A percentile compares a stretch with the other conserved stretches of the same genome.
Conservation (phyloP, 2,329 filamentous ascomycete genomes). For the Fusarium dimerum region DNA sequence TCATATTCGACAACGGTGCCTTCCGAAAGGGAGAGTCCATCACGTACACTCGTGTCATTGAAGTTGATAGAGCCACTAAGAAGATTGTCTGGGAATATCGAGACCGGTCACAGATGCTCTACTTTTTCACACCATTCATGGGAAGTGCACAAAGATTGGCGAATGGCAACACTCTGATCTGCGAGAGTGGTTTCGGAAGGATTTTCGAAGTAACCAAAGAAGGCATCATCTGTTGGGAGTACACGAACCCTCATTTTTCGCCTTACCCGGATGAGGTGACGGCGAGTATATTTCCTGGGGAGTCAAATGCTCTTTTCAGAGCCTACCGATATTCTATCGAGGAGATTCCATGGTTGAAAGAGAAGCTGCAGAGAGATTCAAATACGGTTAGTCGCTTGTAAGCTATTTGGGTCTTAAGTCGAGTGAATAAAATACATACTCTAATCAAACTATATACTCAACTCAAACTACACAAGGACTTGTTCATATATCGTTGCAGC, state of each 20-base stretch:
- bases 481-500: too few species aligned
- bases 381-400: too few species aligned
- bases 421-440: too few species aligned
- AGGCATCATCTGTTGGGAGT: slow-evolving; percentile 33
- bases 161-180: slow-evolving; percentile 31
- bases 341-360: slow-evolving; percentile 29
- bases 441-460: too few species aligned
- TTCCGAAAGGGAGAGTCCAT: slow-evolving; percentile 32
- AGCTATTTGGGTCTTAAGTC: too few species aligned
- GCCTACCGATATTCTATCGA: slow-evolving; percentile 30
- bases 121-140: slow-evolving; percentile 35
- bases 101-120: slow-evolving; percentile 30
- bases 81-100: slow-evolving; percentile 33
- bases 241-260: slow-evolving; percentile 31
- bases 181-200: slow-evolving; percentile 30
- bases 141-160: slow-evolving; percentile 30
- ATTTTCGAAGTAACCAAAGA: slow-evolving; percentile 30
- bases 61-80: slow-evolving; percentile 24
- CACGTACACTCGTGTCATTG: slow-evolving; percentile 29
- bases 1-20: slow-evolving; percentile 33
- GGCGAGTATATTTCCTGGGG: slow-evolving; percentile 28
- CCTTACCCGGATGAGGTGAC: slow-evolving; percentile 26
- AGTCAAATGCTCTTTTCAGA: slow-evolving; percentile 32
- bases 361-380: not conserved
- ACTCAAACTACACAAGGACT: too few species aligned